These are phyloP conservation scores for Thinopyrum elongatum DNA, from an alignment of 176 grass and related monocot genomes.

Conservation along the genomic window DNA sequence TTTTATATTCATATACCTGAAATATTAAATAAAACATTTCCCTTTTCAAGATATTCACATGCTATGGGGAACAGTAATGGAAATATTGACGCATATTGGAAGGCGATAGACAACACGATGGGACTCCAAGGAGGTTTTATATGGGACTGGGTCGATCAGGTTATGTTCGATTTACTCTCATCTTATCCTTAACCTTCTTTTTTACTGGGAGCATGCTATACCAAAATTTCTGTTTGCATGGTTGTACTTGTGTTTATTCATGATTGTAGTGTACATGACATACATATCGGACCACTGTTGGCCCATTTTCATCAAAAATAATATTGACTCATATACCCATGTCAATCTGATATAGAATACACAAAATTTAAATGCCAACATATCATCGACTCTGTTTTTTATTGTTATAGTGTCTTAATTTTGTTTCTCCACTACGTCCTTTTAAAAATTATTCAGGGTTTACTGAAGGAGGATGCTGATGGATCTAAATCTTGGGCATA, in stretches of 20 bases:
- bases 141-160: conserved; percentile 98
- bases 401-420: background rate
- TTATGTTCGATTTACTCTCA: conserved; percentile 35
- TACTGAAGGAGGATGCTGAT: conserved; percentile 70
- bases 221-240: background rate
- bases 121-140: conserved; percentile 99
- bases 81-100: conserved; percentile 89
- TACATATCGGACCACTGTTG: background rate
- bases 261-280: conserved; percentile 10
- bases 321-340: background rate
- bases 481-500: conserved; percentile 89
- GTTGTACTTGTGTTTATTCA: background rate
- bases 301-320: background rate
- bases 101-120: conserved; percentile 80
- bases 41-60: conserved; percentile 81
- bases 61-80: conserved; percentile 99
- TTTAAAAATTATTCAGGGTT: conserved; percentile 39
- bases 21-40: background rate
- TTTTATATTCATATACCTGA: conserved; percentile 4
- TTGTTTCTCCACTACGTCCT: background rate
- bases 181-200: background rate
- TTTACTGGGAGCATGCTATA: background rate
- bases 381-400: background rate
- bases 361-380: background rate
- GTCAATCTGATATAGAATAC: background rate